Conservation (phyloP, 345 rosid species). For the Kandelia obovata region DNA sequence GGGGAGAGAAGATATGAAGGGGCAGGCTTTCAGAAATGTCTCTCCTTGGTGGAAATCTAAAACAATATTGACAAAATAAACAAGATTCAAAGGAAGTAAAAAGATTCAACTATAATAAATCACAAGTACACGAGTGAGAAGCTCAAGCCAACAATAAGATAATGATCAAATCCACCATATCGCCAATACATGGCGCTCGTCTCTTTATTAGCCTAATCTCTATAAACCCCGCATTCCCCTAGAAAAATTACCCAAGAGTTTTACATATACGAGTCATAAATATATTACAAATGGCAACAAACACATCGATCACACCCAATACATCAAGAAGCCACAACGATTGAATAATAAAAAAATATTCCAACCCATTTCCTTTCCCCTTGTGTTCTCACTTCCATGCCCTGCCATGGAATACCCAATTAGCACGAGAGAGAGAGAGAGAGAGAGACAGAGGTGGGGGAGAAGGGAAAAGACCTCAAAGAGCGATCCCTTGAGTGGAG, state of each 20-base stretch:
- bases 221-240: neutral
- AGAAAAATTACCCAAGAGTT: neutral
- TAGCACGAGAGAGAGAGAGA: neutral
- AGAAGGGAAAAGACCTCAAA: neutral
- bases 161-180: neutral
- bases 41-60: too few relatives aligned
- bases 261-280: too few relatives aligned
- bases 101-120: neutral
- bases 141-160: conserved; percentile 1
- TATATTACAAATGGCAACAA: neutral
- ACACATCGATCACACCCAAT: conserved; percentile 2
- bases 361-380: neutral
- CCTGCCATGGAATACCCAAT: neutral
- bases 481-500: neutral
- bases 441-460: too few relatives aligned
- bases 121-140: neutral
- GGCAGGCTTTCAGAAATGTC: too few relatives aligned
- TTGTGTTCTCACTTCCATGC: neutral
- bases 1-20: too few relatives aligned
- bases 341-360: neutral
- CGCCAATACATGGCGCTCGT: neutral
- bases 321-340: neutral
- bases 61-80: neutral
- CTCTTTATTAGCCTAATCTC: neutral
- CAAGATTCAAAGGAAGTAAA: neutral